A percentile compares a stretch with the other conserved stretches of the same genome.
Evolutionary conservation across 2,329 filamentous ascomycete species (phyloP).

Genomic region (Pseudogymnoascus sp.): DNA sequence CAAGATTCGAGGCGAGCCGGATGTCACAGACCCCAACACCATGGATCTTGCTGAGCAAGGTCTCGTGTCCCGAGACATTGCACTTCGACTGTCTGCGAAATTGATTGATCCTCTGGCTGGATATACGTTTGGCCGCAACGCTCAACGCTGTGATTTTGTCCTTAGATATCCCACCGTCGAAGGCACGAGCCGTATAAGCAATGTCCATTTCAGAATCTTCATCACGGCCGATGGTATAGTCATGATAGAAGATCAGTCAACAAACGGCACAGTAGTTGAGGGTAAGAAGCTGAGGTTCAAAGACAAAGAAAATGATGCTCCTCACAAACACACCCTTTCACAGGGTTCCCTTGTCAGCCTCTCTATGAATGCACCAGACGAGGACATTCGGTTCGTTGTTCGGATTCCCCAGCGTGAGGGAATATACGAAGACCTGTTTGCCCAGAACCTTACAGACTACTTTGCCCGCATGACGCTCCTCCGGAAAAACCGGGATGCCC

Average conservation of each 20-base stretch:
- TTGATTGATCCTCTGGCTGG: conserved; percentile 63
- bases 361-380: conserved; percentile 29
- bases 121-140: conserved; percentile 81
- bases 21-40: conserved; percentile 12
- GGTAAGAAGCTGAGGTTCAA: conserved; percentile 54
- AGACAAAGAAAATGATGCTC: conserved; percentile 35
- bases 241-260: conserved; percentile 90
- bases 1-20: conserved; percentile 18
- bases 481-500: neutral
- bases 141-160: conserved; percentile 61
- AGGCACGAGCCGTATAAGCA: conserved; percentile 70
- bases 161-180: conserved; percentile 30
- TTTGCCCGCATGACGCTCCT: conserved; percentile 34
- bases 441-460: conserved; percentile 61
- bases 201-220: conserved; percentile 92
- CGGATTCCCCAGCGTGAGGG: conserved; percentile 72
- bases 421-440: conserved; percentile 55
- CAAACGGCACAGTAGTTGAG: conserved; percentile 92
- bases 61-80: conserved; percentile 50
- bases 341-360: conserved; percentile 28
- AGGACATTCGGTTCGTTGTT: conserved; percentile 75
- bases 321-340: conserved; percentile 28
- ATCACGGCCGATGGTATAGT: conserved; percentile 71
- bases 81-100: conserved; percentile 67
- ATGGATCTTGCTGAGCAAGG: conserved; percentile 19